Base-by-base conservation (phyloP, 176 grass and related monocot species). In the Eleusine indica region DNA sequence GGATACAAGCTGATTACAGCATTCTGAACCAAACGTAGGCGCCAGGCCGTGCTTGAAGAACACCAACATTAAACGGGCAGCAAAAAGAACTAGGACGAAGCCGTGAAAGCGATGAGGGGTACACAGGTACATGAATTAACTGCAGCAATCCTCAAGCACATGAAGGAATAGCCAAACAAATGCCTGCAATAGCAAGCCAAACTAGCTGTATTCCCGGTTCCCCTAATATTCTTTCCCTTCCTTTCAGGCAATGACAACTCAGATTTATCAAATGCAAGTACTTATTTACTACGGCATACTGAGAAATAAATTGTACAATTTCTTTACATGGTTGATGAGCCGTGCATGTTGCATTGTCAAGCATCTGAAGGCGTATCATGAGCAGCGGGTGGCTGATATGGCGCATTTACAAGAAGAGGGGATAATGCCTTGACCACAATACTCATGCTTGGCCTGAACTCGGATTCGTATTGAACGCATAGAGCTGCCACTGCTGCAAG, bases 361-460 rank as follows among this genome's bases (percentile, higher is more conserved):
- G 82, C 64, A 41, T 88, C 82, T 37, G 73, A 79, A 78, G 89
- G 14, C 63, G 72, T 57, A 57, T 74, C 69, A 77, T 84, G 49
- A 85, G 75, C 62, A 70, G 66, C 25, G 58, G 65, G 21, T 46
- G 78, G 3, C 21, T 91, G 51, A 9, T 84, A 85, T 40, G 86
- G 82, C 38, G 85, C 89, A 49, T 90, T 89, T 38, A 74, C 69
- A 80, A 94, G 84, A 83, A 95, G 90, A 14, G 93, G 93, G 9
- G 87, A 92, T 43, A 95, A 65, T 66, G 93, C 93, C 67, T 95
- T 95, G 43, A 95, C 93, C n/a, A 95, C 87, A 21, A 95, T 95
- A 82, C 93, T 92, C 93, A 92, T 95, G 65, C 83, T 95, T 39
- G 93, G 93, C 70, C 93, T 95, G 43, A 95, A 95, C 82, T 95